Conservation (phyloP, 495 filamentous ascomycete species). For the Neurospora cerealis region DNA sequence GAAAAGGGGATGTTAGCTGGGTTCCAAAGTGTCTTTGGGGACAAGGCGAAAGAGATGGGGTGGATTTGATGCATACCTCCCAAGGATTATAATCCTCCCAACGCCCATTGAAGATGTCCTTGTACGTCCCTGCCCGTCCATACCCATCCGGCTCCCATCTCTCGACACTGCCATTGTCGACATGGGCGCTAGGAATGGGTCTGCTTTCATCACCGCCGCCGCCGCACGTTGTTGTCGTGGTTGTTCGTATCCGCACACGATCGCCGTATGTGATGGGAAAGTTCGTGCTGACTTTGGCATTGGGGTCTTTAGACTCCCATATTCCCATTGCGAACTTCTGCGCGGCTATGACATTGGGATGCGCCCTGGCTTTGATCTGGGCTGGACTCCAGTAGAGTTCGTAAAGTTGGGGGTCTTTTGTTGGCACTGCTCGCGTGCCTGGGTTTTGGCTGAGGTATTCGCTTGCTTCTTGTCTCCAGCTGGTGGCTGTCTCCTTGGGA, state of each 20-base stretch:
- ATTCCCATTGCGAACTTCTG: slow-evolving; percentile 65
- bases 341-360: slow-evolving; percentile 60
- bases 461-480: slow-evolving; percentile 39
- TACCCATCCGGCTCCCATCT: slow-evolving; percentile 86
- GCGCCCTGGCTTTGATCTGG: slow-evolving; percentile 62
- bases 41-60: neutral
- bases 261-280: slow-evolving; percentile 70
- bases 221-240: neutral
- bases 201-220: neutral
- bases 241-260: slow-evolving; percentile 55
- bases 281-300: slow-evolving; percentile 46
- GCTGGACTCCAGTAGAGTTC: slow-evolving; percentile 78
- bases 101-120: slow-evolving; percentile 55
- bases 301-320: slow-evolving; percentile 62
- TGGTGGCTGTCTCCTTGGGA: slow-evolving; percentile 39
- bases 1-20: neutral
- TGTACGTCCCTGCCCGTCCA: slow-evolving; percentile 55
- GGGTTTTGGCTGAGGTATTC: slow-evolving; percentile 51
- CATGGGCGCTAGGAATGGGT: slow-evolving; percentile 38
- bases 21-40: neutral
- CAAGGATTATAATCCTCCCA: slow-evolving; percentile 83
- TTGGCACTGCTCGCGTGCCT: slow-evolving; percentile 25
- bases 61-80: slow-evolving; percentile 34
- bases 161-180: slow-evolving; percentile 72
- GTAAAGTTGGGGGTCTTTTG: slow-evolving; percentile 51